Evolutionary conservation across 1,284 basidiomycete species (phyloP).

Genomic region (Cryptococcus jaspeensis): DNA sequence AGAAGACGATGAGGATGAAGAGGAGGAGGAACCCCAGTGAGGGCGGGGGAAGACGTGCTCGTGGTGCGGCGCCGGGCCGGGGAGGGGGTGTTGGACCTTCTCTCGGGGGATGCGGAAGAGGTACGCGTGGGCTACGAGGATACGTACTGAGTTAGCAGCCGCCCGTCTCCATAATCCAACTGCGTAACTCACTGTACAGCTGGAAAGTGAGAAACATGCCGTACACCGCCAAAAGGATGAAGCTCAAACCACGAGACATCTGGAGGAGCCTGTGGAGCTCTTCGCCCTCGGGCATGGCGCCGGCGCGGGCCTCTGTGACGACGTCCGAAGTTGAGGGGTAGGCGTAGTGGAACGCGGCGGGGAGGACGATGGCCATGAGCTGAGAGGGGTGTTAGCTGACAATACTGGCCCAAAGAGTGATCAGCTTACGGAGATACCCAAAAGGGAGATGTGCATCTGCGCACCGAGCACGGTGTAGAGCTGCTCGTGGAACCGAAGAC

Average conservation of each 20-base stretch:
- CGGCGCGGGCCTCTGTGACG: slow-evolving; percentile 20
- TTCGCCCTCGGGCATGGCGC: slow-evolving; percentile 25
- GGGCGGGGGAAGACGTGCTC: slow-evolving; percentile 46
- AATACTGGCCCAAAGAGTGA: no score
- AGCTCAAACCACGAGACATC: slow-evolving; percentile 55
- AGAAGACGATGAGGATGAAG: slow-evolving; percentile 36
- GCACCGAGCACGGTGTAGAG: slow-evolving; percentile 66
- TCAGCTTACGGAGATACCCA: slow-evolving; percentile 71
- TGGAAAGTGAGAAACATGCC: slow-evolving; percentile 48
- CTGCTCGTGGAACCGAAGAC: slow-evolving; percentile 64
- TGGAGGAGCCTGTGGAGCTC: slow-evolving; percentile 48
- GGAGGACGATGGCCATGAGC: slow-evolving; percentile 66
- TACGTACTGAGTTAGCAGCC: neutral
- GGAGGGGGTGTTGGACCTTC: slow-evolving; percentile 25
- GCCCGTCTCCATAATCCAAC: neutral
- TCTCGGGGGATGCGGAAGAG: slow-evolving; percentile 53
- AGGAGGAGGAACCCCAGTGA: slow-evolving; percentile 47
- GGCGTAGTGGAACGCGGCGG: slow-evolving; percentile 62
- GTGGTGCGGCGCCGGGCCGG: slow-evolving; percentile 42
- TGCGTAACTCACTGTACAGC: slow-evolving; percentile 56
- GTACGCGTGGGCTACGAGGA: slow-evolving; percentile 56
- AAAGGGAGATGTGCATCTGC: slow-evolving; percentile 74
- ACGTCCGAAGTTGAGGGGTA: slow-evolving; percentile 34
- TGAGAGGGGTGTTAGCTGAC: slow-evolving; percentile 11
- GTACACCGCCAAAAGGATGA: slow-evolving; percentile 62